Conservation (phyloP, 108 stramenopile genomes). For the Skeletonema grethae region DNA sequence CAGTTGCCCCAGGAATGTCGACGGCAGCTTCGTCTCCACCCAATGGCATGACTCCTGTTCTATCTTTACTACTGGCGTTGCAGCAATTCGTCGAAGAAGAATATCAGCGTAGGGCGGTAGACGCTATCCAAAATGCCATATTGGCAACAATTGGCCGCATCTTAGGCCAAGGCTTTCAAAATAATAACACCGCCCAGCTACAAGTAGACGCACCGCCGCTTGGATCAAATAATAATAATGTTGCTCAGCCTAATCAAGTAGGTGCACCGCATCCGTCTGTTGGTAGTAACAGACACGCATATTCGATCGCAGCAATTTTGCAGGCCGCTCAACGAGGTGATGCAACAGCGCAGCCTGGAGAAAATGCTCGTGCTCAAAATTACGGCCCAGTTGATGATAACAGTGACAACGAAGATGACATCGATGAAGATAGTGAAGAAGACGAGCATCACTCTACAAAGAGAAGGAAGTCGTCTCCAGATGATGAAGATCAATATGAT, state of each 20-base stretch:
- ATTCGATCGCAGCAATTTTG: background rate
- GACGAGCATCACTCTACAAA: background rate
- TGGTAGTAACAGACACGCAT: background rate
- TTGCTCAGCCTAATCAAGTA: background rate
- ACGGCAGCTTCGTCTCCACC: background rate
- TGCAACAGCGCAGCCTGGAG: background rate
- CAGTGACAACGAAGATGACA: background rate
- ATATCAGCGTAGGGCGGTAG: background rate
- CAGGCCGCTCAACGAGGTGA: background rate
- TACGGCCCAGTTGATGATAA: background rate
- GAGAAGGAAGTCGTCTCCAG: background rate
- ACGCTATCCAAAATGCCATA: background rate
- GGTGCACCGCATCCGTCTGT: background rate
- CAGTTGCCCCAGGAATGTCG: background rate
- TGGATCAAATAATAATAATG: background rate
- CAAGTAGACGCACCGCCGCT: background rate
- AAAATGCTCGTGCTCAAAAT: background rate
- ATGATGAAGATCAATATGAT: background rate
- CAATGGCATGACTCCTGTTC: background rate
- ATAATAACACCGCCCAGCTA: no score
- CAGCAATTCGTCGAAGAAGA: background rate
- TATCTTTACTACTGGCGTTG: background rate
- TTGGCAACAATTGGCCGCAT: background rate
- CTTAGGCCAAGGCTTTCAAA: no score
- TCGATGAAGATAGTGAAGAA: background rate